Conservation (phyloP, 2,329 filamentous ascomycete genomes). For the Sarocladiaceae sp. region DNA sequence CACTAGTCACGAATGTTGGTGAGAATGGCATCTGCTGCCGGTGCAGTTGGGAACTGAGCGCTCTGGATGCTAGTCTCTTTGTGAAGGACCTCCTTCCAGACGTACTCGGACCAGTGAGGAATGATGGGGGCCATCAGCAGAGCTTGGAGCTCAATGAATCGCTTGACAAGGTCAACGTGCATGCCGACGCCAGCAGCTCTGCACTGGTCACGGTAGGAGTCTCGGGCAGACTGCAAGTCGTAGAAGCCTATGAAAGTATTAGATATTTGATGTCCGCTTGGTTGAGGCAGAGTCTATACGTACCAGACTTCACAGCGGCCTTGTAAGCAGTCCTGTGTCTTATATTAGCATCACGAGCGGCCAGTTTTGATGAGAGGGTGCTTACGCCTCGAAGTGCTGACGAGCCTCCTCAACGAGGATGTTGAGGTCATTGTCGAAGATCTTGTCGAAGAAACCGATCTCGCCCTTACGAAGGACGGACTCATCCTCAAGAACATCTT, state of each 20-base stretch:
- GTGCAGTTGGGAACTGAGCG: conserved; percentile 66
- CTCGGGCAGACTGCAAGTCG: conserved; percentile 41
- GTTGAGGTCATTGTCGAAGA: conserved; percentile 95
- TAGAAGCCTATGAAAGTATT: conserved; percentile 10
- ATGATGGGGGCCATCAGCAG: conserved; percentile 79
- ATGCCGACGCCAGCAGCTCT: conserved; percentile 75
- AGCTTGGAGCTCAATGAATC: conserved; percentile 84
- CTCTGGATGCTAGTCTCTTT: conserved; percentile 74
- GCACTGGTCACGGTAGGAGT: conserved; percentile 84
- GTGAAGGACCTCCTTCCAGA: conserved; percentile 88
- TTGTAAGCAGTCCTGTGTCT: conserved; percentile 58
- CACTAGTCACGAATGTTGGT: conserved; percentile 44
- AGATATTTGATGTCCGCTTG: too few species aligned
- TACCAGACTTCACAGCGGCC: conserved; percentile 64
- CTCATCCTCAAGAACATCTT: conserved; percentile 73
- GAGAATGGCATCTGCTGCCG: conserved; percentile 51
- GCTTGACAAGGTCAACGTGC: conserved; percentile 74
- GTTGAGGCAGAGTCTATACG: not conserved
- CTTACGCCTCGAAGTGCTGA: conserved; percentile 64
- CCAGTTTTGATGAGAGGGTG: not conserved
- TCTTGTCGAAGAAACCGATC: conserved; percentile 75
- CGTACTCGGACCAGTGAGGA: conserved; percentile 90
- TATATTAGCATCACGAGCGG: not conserved
- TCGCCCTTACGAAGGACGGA: conserved; percentile 67
- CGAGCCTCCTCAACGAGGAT: conserved; percentile 72